Conservation (phyloP, 2,329 filamentous ascomycete species). For the Apiospora pterosperma region DNA sequence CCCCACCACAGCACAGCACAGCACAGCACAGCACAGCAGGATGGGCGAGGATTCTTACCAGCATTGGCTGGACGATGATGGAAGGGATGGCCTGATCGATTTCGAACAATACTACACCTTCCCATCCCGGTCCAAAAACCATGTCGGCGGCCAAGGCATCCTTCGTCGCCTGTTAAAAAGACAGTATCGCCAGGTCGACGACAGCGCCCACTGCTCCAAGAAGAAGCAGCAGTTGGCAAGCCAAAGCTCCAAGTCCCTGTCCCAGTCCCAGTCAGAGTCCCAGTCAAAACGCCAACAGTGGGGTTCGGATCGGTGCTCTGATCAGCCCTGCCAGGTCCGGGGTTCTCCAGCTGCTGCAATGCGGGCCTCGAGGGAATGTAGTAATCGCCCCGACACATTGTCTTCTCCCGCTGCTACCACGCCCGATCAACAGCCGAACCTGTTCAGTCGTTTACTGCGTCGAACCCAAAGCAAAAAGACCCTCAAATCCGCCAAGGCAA, state of each 20-base stretch:
- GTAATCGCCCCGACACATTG: not conserved
- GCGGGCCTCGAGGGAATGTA: not conserved
- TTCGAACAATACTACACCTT: conserved; percentile 1
- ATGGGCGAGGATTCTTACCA: conserved; percentile 1
- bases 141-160: not conserved
- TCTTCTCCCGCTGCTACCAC: not conserved
- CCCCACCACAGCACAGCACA: not conserved
- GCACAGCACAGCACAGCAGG: not conserved
- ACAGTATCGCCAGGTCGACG: not conserved
- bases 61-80: not conserved
- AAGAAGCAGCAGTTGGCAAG: not conserved
- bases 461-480: not conserved
- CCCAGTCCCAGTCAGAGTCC: too few relatives aligned
- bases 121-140: not conserved
- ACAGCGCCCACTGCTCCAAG: not conserved
- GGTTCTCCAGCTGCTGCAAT: not conserved
- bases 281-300: not conserved
- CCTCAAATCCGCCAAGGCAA: not conserved
- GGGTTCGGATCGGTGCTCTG: not conserved
- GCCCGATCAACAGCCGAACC: not conserved
- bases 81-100: not conserved
- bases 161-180: not conserved
- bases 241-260: not conserved
- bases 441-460: not conserved
- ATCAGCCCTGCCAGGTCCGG: not conserved